phyloP scores from a whole-genome alignment of 2,329 filamentous ascomycete genomes.

The Ceratocystis papillata region DNA sequence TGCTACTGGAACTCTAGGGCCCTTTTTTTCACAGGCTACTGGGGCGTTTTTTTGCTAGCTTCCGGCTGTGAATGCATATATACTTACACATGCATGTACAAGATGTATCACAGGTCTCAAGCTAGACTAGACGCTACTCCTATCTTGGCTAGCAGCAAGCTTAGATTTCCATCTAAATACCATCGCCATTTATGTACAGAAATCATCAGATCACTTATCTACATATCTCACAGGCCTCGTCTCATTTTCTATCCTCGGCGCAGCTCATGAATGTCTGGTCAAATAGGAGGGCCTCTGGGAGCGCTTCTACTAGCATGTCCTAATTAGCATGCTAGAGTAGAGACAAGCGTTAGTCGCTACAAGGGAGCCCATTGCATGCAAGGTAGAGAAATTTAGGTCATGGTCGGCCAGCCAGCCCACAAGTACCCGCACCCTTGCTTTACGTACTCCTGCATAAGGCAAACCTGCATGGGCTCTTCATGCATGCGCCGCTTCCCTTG shows the following conservation, averaged over 20 bases:
- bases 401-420: background rate
- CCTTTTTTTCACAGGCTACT: too few relatives aligned
- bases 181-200: background rate
- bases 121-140: constrained; percentile 7
- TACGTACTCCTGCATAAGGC: constrained; percentile 13
- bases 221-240: background rate
- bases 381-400: constrained; percentile 5
- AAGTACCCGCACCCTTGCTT: constrained; percentile 3
- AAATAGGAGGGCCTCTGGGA: background rate
- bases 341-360: background rate
- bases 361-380: background rate
- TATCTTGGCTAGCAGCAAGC: background rate
- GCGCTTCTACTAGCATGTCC: background rate
- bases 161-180: background rate
- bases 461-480: constrained; percentile 13
- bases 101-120: background rate
- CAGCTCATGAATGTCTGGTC: background rate
- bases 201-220: background rate
- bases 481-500: constrained; percentile 12
- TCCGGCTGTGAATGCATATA: background rate
- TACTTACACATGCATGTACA: background rate
- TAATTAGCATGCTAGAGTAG: background rate
- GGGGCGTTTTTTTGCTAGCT: background rate
- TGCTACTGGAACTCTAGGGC: background rate
- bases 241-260: background rate